Evolutionary conservation across 116 monocot species (phyloP).

Genomic region (Dioscorea cayenensis): DNA sequence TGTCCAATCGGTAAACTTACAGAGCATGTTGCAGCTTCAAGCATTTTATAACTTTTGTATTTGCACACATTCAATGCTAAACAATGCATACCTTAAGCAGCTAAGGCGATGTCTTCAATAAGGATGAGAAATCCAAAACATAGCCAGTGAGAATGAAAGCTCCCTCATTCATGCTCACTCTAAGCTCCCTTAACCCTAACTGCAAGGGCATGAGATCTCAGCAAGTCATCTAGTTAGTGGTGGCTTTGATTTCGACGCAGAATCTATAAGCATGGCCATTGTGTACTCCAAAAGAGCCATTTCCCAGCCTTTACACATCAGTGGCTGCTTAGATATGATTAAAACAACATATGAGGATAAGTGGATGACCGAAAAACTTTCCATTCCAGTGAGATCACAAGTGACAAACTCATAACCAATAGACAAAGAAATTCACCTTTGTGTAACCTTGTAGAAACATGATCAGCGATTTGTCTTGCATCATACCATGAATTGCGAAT

Average conservation of each 20-base stretch:
- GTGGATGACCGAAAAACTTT: not conserved
- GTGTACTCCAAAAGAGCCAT: conserved; percentile 72
- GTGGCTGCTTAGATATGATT: conserved; percentile 32
- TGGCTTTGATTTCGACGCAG: conserved; percentile 41
- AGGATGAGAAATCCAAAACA: no score
- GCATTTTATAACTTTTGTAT: no score
- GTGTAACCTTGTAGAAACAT: conserved; percentile 72
- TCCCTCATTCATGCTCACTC: no score
- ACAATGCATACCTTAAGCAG: no score
- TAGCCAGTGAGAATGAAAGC: no score
- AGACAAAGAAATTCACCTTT: conserved; percentile 36
- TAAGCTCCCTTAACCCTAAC: no score
- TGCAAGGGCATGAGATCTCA: no score
- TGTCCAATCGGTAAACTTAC: no score
- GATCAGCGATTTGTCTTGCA: conserved; percentile 58
- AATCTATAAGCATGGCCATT: conserved; percentile 54
- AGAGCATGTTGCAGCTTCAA: no score
- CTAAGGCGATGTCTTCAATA: no score
- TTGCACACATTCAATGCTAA: no score
- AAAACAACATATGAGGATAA: not conserved
- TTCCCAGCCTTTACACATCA: conserved; percentile 84
- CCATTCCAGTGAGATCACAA: not conserved
- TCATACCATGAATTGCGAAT: conserved; percentile 78
- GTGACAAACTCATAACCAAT: not conserved
- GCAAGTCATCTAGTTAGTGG: no score